Conservation (phyloP, 2,329 filamentous ascomycete species). For the Coleophoma crateriformis region DNA sequence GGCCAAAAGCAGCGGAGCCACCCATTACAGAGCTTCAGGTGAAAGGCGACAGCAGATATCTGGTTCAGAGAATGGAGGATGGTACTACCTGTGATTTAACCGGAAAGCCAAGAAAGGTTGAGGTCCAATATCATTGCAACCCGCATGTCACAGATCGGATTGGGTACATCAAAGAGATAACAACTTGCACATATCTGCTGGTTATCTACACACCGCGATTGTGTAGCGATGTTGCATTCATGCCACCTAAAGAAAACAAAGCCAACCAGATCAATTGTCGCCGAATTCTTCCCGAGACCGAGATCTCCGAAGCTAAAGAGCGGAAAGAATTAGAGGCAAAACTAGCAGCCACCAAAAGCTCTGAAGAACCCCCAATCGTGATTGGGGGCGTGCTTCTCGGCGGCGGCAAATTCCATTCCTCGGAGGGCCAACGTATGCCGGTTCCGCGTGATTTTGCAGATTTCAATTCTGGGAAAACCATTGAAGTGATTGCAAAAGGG, state of each 20-base stretch:
- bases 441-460: slow-evolving; percentile 38
- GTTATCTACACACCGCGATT: slow-evolving; percentile 67
- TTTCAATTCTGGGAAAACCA: slow-evolving; percentile 26
- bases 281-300: slow-evolving; percentile 46
- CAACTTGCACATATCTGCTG: slow-evolving; percentile 69
- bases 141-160: slow-evolving; percentile 59
- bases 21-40: slow-evolving; percentile 50
- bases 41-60: slow-evolving; percentile 60
- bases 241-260: slow-evolving; percentile 59
- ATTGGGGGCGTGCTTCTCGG: slow-evolving; percentile 23
- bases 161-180: slow-evolving; percentile 67
- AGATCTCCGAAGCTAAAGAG: slow-evolving; percentile 21
- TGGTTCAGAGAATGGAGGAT: slow-evolving; percentile 61
- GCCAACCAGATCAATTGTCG: slow-evolving; percentile 58
- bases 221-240: slow-evolving; percentile 71
- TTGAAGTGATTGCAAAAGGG: slow-evolving; percentile 17
- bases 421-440: slow-evolving; percentile 22
- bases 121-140: slow-evolving; percentile 58
- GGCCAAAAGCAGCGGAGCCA: slow-evolving; percentile 19
- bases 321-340: slow-evolving; percentile 30
- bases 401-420: slow-evolving; percentile 22
- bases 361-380: slow-evolving; percentile 24
- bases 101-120: slow-evolving; percentile 60
- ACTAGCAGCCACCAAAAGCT: slow-evolving; percentile 29
- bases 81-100: slow-evolving; percentile 68